Evolutionary conservation across 345 rosid species (phyloP).

Genomic region (Physaria fendleri): DNA sequence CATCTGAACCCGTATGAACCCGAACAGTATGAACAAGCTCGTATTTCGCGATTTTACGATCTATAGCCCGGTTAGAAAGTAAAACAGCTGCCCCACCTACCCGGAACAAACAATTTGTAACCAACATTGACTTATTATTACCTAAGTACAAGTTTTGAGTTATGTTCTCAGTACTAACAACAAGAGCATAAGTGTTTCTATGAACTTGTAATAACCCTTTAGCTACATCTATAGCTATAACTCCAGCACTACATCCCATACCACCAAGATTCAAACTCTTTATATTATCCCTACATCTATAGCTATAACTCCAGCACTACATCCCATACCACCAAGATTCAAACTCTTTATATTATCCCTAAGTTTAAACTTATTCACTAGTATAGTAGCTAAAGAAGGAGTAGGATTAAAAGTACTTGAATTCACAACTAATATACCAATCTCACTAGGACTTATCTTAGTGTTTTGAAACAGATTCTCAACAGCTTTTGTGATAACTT

Average conservation of each 20-base stretch:
- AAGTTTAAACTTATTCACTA: conserved; percentile 27
- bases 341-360: conserved; percentile 24
- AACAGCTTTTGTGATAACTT: conserved; percentile 22
- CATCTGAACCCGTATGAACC: conserved; percentile 52
- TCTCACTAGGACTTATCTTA: conserved; percentile 15
- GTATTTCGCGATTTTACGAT: conserved; percentile 41
- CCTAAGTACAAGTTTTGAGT: conserved; percentile 44
- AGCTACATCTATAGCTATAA: conserved; percentile 29
- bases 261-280: conserved; percentile 33
- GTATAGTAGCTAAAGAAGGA: conserved; percentile 18
- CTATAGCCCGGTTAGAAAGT: conserved; percentile 43
- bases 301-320: conserved; percentile 33
- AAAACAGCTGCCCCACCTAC: conserved; percentile 50
- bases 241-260: conserved; percentile 33
- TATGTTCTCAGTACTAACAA: conserved; percentile 52
- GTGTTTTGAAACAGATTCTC: conserved; percentile 26
- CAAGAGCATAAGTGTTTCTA: conserved; percentile 47
- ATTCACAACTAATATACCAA: conserved; percentile 30
- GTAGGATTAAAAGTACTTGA: conserved; percentile 33
- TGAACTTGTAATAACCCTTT: conserved; percentile 36
- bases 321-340: conserved; percentile 34
- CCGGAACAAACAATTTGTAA: conserved; percentile 53
- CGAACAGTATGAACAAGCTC: conserved; percentile 49
- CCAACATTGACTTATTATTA: conserved; percentile 51
- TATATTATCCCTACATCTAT: conserved; percentile 22